Evolutionary conservation across 495 filamentous ascomycete species (phyloP).

Genomic region (Trichodelitschia bisporula): DNA sequence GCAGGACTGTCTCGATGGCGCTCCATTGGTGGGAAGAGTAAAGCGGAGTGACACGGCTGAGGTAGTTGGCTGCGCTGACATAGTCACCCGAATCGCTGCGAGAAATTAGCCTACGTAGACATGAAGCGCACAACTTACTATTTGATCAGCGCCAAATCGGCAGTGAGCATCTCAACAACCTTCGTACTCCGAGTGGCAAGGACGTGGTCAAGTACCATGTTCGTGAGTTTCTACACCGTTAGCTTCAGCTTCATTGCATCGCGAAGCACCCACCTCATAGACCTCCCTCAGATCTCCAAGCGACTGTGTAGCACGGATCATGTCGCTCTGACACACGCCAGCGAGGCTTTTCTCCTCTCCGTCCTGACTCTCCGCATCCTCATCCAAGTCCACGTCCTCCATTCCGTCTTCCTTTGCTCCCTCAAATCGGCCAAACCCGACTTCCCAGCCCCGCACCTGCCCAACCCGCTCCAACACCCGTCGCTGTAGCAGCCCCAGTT

Average conservation of each 20-base stretch:
- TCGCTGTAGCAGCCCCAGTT: slow-evolving; percentile 55
- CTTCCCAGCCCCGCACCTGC: slow-evolving; percentile 45
- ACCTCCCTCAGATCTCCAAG: no score
- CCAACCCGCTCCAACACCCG: slow-evolving; percentile 55
- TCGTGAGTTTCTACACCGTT: no score
- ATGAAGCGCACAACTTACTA: no score
- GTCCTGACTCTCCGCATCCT: not conserved
- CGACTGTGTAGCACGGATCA: no score
- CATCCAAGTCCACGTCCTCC: slow-evolving; percentile 6
- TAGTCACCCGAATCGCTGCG: slow-evolving; percentile 47
- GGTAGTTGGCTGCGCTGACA: slow-evolving; percentile 47
- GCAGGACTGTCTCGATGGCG: slow-evolving; percentile 52
- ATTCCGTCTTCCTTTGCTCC: slow-evolving; percentile 1
- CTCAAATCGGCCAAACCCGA: slow-evolving; percentile 46
- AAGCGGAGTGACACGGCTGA: slow-evolving; percentile 57
- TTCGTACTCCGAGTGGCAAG: no score
- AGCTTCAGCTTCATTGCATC: no score
- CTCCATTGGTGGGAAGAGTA: slow-evolving; percentile 66
- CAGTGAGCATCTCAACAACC: slow-evolving; percentile 52
- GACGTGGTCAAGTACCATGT: no score
- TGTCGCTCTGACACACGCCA: no score
- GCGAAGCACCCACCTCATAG: no score
- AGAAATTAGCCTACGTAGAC: no score
- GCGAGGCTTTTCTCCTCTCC: not conserved
- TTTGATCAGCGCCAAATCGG: slow-evolving; percentile 68